phyloP scores from a whole-genome alignment of 2,329 filamentous ascomycete species.

The Elsinoe batatas region DNA sequence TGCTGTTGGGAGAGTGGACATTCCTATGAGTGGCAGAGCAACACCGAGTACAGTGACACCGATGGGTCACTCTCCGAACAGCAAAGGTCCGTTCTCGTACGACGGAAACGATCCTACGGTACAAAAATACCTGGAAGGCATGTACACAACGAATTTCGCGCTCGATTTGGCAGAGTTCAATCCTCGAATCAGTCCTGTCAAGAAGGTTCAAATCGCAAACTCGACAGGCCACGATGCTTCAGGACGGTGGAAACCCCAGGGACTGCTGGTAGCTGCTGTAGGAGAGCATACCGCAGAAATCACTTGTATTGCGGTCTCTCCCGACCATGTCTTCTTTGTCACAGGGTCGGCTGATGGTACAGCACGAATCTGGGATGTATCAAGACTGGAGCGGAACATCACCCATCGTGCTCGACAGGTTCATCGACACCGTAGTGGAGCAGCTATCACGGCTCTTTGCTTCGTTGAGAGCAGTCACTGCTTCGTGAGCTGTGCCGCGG shows the following conservation, averaged over 20 bases:
- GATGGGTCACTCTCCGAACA: conserved; percentile 22
- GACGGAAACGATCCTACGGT: conserved; percentile 61
- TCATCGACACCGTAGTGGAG: conserved; percentile 61
- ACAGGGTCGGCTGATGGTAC: conserved; percentile 86
- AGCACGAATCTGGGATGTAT: conserved; percentile 89
- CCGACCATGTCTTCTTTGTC: conserved; percentile 89
- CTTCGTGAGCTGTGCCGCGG: conserved; percentile 80
- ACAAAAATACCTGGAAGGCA: conserved; percentile 62
- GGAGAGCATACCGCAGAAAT: conserved; percentile 77
- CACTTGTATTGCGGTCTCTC: conserved; percentile 70
- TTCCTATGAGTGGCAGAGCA: conserved; percentile 15
- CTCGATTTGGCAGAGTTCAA: conserved; percentile 59
- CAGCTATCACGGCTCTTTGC: conserved; percentile 69
- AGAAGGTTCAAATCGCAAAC: conserved; percentile 35
- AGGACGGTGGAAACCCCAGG: conserved; percentile 71
- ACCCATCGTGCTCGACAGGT: conserved; percentile 79
- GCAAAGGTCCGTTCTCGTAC: conserved; percentile 66
- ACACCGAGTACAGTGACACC: conserved; percentile 1
- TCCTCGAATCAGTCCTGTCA: conserved; percentile 63
- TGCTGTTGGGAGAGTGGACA: conserved; percentile 54
- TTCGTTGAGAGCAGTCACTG: conserved; percentile 92
- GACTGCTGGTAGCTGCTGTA: conserved; percentile 76
- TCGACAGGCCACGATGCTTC: conserved; percentile 27
- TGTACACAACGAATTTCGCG: conserved; percentile 61
- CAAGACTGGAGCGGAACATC: conserved; percentile 80